Base-by-base conservation (phyloP, 129 eudicot genomes). In the Sambucus nigra region DNA sequence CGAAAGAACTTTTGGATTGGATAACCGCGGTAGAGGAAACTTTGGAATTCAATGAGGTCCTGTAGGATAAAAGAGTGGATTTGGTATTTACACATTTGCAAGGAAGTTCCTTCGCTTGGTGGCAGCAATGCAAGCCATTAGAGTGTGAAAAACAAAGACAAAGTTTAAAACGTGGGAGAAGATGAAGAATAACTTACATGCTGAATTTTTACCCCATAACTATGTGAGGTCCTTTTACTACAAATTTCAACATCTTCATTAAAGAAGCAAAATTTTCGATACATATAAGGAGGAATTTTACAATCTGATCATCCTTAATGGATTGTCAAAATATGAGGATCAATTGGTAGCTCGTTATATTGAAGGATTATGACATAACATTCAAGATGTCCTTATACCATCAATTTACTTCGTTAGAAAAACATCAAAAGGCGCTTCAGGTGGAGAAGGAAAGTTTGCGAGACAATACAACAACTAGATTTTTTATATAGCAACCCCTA, bases 1-100 rank as follows among this genome's bases (percentile, higher is more conserved):
- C 53, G 0, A 40, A 59, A 7, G 40, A 59, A 0, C 25, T 59
- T n/a, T 15, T 59, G 5, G 53, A 59, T 46, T 44, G 64, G 64
- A 13, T 44, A 16, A 40, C 40, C 7, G 16, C 25, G 10, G 64
- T 59, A 8, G 64, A 59, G 25, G 35, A 59, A 20, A 15, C 7
- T 25, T 7, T 44, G 38, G 64, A 59, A 5, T 44, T 59, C 24
- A 59, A 59, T 10, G 52, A 11, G 4, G 40, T 59, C 0, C 40
- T 40, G 0, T 52, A 46, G 9, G 28, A 24, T 6, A 25, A n/a
- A 25, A 5, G 53, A 0, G 64, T n/a, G n/a, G n/a, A n/a, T n/a
- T n/a, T n/a, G n/a, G n/a, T n/a, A n/a, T n/a, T n/a, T n/a, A n/a
- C n/a, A n/a, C n/a, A n/a, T n/a, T n/a, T n/a, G n/a, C n/a, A n/a